Evolutionary conservation across 2,329 filamentous ascomycete species (phyloP).

Genomic region (Diplodia sapinea): DNA sequence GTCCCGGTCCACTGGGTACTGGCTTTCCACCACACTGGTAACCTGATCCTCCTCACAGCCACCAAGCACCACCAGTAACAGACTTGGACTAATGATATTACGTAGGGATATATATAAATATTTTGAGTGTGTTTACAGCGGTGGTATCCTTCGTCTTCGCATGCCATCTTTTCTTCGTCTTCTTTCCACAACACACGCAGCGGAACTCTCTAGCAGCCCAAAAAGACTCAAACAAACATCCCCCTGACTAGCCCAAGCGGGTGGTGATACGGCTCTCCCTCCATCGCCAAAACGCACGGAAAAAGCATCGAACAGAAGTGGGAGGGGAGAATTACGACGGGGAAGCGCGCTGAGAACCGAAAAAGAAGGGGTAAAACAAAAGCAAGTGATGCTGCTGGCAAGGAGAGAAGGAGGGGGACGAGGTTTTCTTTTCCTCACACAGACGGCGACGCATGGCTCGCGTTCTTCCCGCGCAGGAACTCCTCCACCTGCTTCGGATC

Average conservation of each 20-base stretch:
- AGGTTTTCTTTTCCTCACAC: background rate
- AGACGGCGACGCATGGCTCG: background rate
- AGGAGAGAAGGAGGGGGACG: background rate
- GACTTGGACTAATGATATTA: background rate
- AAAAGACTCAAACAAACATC: background rate
- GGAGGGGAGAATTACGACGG: background rate
- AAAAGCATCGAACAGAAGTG: background rate
- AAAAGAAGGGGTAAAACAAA: background rate
- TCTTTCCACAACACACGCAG: background rate
- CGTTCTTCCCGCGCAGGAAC: constrained; percentile 41
- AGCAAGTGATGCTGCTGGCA: background rate
- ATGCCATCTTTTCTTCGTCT: background rate
- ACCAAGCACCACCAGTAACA: background rate
- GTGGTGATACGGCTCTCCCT: background rate
- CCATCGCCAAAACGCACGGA: background rate
- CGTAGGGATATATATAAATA: background rate
- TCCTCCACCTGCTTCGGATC: constrained; percentile 42
- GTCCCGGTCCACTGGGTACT: too few relatives aligned
- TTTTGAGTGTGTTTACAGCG: background rate
- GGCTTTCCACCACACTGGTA: too few relatives aligned
- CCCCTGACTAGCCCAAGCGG: background rate
- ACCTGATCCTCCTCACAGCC: too few relatives aligned
- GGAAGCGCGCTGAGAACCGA: background rate
- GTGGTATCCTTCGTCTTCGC: background rate
- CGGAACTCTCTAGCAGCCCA: background rate